A percentile compares a stretch with the other conserved stretches of the same genome.
phyloP scores from a whole-genome alignment of 176 grass and related monocot species.

The Rhynchospora breviuscula region DNA sequence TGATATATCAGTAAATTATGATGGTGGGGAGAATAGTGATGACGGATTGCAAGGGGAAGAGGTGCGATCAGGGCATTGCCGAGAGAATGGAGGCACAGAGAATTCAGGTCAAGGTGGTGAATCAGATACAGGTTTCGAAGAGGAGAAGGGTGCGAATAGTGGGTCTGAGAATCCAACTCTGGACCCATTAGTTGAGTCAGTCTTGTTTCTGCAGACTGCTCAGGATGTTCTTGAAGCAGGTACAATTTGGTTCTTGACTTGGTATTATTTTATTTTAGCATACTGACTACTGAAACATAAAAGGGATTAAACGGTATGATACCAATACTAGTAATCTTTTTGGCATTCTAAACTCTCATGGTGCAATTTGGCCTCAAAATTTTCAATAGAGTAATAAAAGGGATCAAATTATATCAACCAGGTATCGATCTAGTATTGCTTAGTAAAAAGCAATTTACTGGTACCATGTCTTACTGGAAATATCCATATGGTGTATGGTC shows the following conservation, averaged over 20 bases:
- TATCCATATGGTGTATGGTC: not conserved
- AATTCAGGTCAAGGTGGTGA: conserved; percentile 29
- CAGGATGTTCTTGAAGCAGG: conserved; percentile 69
- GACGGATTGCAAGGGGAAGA: conserved; percentile 39
- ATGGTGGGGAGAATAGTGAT: conserved; percentile 26
- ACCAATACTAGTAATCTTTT: not conserved
- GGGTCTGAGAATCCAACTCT: conserved; percentile 8
- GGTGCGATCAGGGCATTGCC: conserved; percentile 28
- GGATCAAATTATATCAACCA: not conserved
- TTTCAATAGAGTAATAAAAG: not conserved
- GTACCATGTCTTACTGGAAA: not conserved
- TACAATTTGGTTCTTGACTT: conserved; percentile 28
- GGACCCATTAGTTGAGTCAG: conserved; percentile 34
- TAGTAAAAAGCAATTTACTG: not conserved
- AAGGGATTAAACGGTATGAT: not conserved
- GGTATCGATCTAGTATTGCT: not conserved
- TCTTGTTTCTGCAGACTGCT: conserved; percentile 39
- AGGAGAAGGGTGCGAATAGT: conserved; percentile 15
- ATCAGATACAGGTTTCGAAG: conserved; percentile 19
- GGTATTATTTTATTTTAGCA: not conserved
- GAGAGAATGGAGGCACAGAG: conserved; percentile 29
- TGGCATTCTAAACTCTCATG: not conserved
- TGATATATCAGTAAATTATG: conserved; percentile 26
- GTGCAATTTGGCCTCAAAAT: not conserved
- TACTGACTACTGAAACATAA: not conserved